Evolutionary conservation across 2,329 filamentous ascomycete genomes (phyloP).

Genomic region (Arthrobotrys pseudoclavata): DNA sequence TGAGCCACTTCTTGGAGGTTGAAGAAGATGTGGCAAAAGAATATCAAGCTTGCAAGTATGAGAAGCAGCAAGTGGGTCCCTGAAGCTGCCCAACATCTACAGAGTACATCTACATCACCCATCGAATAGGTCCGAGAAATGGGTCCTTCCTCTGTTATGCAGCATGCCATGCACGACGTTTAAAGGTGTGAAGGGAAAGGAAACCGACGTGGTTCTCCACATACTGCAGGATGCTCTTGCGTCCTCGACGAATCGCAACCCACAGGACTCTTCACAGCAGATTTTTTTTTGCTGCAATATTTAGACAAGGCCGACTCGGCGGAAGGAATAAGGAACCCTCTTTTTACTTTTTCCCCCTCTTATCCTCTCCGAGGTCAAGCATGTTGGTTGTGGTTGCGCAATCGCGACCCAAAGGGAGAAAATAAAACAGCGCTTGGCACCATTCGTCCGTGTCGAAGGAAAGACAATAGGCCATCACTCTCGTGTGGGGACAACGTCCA

Average conservation of each 20-base stretch:
- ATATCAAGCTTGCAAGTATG: constrained; percentile 5
- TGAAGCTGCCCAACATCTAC: constrained; percentile 22
- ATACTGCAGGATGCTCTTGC: constrained; percentile 52
- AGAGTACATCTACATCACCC: constrained; percentile 17
- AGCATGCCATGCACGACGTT: constrained; percentile 37
- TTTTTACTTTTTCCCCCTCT: constrained; percentile 15
- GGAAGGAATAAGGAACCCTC: constrained; percentile 47
- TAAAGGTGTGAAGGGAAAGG: constrained; percentile 31
- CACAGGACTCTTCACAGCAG: background rate
- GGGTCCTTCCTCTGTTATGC: constrained; percentile 23
- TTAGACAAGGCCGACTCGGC: constrained; percentile 45
- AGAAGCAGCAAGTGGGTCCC: constrained; percentile 14
- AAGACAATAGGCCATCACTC: constrained; percentile 27
- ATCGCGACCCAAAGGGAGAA: constrained; percentile 52
- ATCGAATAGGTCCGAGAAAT: constrained; percentile 28
- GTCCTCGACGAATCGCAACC: constrained; percentile 25
- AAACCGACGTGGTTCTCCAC: constrained; percentile 55
- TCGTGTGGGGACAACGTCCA: constrained; percentile 28
- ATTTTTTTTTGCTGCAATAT: constrained; percentile 5
- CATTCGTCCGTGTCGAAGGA: constrained; percentile 42
- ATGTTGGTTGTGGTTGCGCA: constrained; percentile 57
- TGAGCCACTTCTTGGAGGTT: constrained; percentile 36
- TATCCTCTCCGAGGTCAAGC: constrained; percentile 24
- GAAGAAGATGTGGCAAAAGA: constrained; percentile 60
- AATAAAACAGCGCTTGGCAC: constrained; percentile 37